Percentiles rank a stretch among this genome's conserved stretches.
phyloP scores from a whole-genome alignment of 352 stramenopile genomes.

The Halophytophthora batemanensis region DNA sequence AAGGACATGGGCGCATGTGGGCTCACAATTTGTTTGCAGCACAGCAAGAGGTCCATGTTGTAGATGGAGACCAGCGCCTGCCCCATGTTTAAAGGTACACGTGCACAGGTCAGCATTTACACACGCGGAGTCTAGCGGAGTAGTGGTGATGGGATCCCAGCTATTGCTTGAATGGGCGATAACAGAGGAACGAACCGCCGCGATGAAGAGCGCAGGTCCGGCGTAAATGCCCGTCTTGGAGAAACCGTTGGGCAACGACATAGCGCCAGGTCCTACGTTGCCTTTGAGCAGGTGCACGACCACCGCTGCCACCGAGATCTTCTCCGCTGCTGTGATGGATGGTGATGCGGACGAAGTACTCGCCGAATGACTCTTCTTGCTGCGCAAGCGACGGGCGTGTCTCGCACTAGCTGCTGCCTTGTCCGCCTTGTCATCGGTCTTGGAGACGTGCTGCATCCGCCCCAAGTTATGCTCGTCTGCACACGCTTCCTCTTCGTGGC shows the following conservation, averaged over 20 bases:
- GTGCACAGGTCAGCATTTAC: too few relatives aligned
- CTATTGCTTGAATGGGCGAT: neutral
- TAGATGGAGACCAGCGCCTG: slow-evolving; percentile 75
- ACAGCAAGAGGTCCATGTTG: slow-evolving; percentile 79
- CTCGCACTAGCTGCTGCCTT: neutral
- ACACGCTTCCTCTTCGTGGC: too few relatives aligned
- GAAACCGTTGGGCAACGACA: slow-evolving; percentile 77
- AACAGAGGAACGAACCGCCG: slow-evolving; percentile 34
- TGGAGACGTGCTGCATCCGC: too few relatives aligned
- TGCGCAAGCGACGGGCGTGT: too few relatives aligned
- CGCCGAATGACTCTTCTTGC: too few relatives aligned
- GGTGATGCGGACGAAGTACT: slow-evolving; percentile 14
- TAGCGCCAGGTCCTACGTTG: slow-evolving; percentile 73
- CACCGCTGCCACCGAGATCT: slow-evolving; percentile 50
- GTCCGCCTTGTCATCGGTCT: too few relatives aligned
- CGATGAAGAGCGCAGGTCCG: slow-evolving; percentile 54
- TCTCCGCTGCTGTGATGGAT: slow-evolving; percentile 22
- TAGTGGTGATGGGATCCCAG: neutral
- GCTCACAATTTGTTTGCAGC: slow-evolving; percentile 61
- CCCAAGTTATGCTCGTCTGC: too few relatives aligned
- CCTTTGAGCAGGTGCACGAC: slow-evolving; percentile 74
- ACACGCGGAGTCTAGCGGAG: neutral
- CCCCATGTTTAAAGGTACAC: neutral
- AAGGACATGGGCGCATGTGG: slow-evolving; percentile 61
- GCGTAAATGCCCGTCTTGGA: slow-evolving; percentile 69